Base-by-base conservation (phyloP, 164 flowering plant genomes). In the Tetracentron sinense region DNA sequence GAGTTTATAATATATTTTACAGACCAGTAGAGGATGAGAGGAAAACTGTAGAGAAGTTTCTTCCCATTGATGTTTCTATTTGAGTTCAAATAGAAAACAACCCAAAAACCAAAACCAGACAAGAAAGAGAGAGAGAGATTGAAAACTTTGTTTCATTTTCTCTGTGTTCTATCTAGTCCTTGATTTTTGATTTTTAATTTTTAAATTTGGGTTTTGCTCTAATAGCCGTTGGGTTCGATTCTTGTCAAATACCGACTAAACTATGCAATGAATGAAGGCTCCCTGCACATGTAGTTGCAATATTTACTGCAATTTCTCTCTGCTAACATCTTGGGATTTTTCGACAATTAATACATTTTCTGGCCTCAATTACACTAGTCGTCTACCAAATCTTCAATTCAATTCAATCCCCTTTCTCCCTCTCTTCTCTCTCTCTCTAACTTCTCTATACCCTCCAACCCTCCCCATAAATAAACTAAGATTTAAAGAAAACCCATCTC, bases 271-370 rank as follows among this genome's bases (percentile, higher is more conserved):
- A 83, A 80, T 82, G 72, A 81, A 78, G 51, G 59, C 70, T 52
- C 48, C 52, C 76, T 74, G 82, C 83, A 64, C 72, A 74, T 69
- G 77, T 78, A 81, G 78, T 82, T 80, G 77, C 81, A 74, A 74
- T 78, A 72, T 78, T 77, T 76, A 82, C 88, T 78, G 42, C 83
- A 65, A 74, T 58, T 74, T 85, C 50, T 42, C 61, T 67, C 77
- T 81, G 76, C 78, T 69, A 74, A 62, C 76, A 61, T 76, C 74
- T 74, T 81, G 77, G 77, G 74, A 71, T 70, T 75, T 75, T n/a
- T 65, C 81, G 67, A 72, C 86, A 74, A 84, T 87, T 76, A 85
- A 84, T 87, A 77, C 85, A 76, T 73, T 82, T 86, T 75, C 77
- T 74, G 76, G 64, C 71, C 81, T 72, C 75, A 75, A 81, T 83